phyloP scores from a whole-genome alignment of 331 rosid species.

The Acacia pycnantha region DNA sequence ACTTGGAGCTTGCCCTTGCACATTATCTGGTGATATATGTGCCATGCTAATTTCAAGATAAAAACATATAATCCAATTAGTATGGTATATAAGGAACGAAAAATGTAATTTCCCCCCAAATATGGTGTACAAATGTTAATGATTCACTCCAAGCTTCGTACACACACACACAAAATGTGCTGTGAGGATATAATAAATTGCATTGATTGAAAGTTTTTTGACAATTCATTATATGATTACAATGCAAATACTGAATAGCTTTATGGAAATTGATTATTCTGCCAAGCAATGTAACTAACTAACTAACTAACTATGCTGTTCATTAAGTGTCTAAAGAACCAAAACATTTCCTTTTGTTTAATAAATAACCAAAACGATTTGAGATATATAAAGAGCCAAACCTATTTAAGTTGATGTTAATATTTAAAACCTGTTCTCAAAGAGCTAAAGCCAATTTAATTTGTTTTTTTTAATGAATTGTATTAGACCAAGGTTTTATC shows the following conservation, averaged over 20 bases:
- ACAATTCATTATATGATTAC: conserved; percentile 23
- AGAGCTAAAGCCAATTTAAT: background rate
- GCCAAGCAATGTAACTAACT: conserved; percentile 15
- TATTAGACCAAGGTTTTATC: background rate
- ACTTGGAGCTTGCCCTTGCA: no score
- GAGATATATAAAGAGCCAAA: background rate
- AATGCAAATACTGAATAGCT: conserved; percentile 15
- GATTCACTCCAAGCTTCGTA: background rate
- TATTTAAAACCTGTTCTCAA: background rate
- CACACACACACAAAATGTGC: no score
- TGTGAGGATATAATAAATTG: background rate
- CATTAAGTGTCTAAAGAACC: background rate
- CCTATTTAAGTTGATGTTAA: background rate
- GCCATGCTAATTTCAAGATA: no score
- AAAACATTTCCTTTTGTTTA: background rate
- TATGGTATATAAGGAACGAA: no score
- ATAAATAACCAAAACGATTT: background rate
- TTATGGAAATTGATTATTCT: background rate
- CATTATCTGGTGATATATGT: no score
- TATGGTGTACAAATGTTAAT: background rate
- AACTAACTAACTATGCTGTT: conserved; percentile 7
- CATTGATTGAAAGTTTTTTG: background rate
- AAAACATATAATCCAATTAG: no score
- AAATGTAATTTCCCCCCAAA: no score
- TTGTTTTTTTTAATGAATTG: background rate